These are phyloP conservation scores for Phytophthora ohioensis DNA, from an alignment of 352 stramenopile genomes.

Conservation along the genomic window DNA sequence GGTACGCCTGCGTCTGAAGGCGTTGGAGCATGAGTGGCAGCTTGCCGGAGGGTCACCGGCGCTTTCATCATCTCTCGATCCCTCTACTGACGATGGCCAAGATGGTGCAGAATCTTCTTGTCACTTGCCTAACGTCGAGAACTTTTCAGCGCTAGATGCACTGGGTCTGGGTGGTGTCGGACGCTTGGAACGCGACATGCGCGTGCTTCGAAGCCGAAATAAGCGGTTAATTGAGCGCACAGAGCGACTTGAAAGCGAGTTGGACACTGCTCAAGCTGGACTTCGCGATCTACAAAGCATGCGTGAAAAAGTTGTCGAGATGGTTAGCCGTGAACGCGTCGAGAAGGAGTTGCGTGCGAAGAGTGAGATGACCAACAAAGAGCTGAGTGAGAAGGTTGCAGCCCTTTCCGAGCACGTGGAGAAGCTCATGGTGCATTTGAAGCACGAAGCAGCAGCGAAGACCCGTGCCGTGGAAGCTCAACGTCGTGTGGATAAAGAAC, in stretches of 20 bases:
- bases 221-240: slow-evolving; percentile 67
- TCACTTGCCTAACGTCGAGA: slow-evolving; percentile 67
- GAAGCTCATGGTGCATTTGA: slow-evolving; percentile 97
- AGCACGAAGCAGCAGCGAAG: slow-evolving; percentile 96
- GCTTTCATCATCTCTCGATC: slow-evolving; percentile 13
- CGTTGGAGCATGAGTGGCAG: slow-evolving; percentile 66
- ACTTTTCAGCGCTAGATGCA: slow-evolving; percentile 68
- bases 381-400: slow-evolving; percentile 88
- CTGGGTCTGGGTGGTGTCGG: slow-evolving; percentile 61
- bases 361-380: slow-evolving; percentile 66
- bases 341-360: slow-evolving; percentile 90
- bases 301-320: slow-evolving; percentile 81
- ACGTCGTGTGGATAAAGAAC: slow-evolving; percentile 82
- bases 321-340: slow-evolving; percentile 78
- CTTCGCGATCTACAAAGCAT: slow-evolving; percentile 73
- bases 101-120: slow-evolving; percentile 26
- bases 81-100: slow-evolving; percentile 22
- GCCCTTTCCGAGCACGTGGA: slow-evolving; percentile 96
- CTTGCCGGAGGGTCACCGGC: slow-evolving; percentile 38
- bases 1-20: slow-evolving; percentile 74
- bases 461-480: slow-evolving; percentile 84
- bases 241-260: slow-evolving; percentile 61
- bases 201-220: slow-evolving; percentile 73
- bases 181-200: slow-evolving; percentile 75
- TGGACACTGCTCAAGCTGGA: slow-evolving; percentile 51